phyloP scores from a whole-genome alignment of 345 rosid species.

The Kandelia obovata region DNA sequence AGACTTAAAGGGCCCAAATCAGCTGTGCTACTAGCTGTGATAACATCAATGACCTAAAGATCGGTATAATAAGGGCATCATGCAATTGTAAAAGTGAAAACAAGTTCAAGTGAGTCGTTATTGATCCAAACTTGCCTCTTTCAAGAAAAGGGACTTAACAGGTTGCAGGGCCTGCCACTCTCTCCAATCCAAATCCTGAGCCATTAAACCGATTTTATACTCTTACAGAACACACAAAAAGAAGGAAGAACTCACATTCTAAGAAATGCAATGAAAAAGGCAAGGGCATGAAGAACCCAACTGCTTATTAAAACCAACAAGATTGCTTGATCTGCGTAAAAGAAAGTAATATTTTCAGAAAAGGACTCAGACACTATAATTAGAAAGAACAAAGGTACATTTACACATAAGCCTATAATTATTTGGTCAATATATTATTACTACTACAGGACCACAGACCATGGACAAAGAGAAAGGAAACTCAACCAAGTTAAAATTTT shows the following conservation, averaged over 20 bases:
- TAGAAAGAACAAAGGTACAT: background rate
- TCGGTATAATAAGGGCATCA: slow-evolving; percentile 13
- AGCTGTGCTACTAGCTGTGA: slow-evolving; percentile 59
- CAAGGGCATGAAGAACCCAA: slow-evolving; percentile 25
- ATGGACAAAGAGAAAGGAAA: background rate
- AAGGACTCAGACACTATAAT: background rate
- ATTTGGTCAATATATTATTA: background rate
- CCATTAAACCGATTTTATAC: slow-evolving; percentile 19
- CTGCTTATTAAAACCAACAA: slow-evolving; percentile 41
- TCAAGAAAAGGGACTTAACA: slow-evolving; percentile 58
- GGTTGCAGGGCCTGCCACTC: slow-evolving; percentile 66
- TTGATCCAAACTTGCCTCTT: slow-evolving; percentile 57
- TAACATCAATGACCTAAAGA: slow-evolving; percentile 63
- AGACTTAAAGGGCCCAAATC: slow-evolving; percentile 83
- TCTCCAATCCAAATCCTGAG: slow-evolving; percentile 81
- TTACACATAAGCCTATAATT: too few relatives aligned
- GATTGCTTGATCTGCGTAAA: slow-evolving; percentile 48
- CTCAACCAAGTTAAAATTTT: background rate
- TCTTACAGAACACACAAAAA: background rate
- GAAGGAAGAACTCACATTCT: background rate
- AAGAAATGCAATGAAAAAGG: background rate
- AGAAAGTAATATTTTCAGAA: slow-evolving; percentile 13
- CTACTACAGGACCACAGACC: too few relatives aligned
- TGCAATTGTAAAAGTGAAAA: slow-evolving; percentile 4
- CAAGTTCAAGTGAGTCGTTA: background rate